These are phyloP conservation scores for Teunomyces stri DNA, from an alignment of 805 yeast genomes.

Conservation along the genomic window DNA sequence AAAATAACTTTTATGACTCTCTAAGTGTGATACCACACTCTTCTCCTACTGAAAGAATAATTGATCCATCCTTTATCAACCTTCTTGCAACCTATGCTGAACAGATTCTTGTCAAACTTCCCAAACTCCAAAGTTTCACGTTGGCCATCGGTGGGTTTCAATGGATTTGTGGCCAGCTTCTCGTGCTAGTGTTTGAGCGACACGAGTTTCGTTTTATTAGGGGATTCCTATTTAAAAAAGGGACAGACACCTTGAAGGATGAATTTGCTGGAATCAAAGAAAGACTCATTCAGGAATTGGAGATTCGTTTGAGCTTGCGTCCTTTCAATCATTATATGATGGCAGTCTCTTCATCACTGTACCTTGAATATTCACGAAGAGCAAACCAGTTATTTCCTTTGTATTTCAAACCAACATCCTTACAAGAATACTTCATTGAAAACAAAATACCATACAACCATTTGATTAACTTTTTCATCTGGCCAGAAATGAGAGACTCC, in stretches of 20 bases:
- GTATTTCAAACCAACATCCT: slow-evolving; percentile 4
- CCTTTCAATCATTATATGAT: not conserved
- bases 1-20: not conserved
- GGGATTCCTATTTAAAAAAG: not conserved
- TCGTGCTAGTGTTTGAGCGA: not conserved
- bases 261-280: not conserved
- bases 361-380: not conserved
- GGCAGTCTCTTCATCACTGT: not conserved
- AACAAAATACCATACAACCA: slow-evolving; percentile 3
- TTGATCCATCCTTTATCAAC: not conserved
- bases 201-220: not conserved
- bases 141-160: slow-evolving; percentile 4
- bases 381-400: slow-evolving; percentile 1
- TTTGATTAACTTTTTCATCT: slow-evolving; percentile 4
- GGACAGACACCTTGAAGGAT: not conserved
- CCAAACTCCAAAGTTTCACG: slow-evolving; percentile 2
- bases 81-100: slow-evolving; percentile 1
- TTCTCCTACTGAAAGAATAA: not conserved
- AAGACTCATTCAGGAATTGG: not conserved
- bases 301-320: not conserved
- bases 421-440: slow-evolving; percentile 3
- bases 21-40: not conserved
- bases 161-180: slow-evolving; percentile 6
- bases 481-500: slow-evolving; percentile 5
- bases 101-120: slow-evolving; percentile 3